Evolutionary conservation across 495 filamentous ascomycete genomes (phyloP).

Genomic region (Aspergillus carlsbadensis): DNA sequence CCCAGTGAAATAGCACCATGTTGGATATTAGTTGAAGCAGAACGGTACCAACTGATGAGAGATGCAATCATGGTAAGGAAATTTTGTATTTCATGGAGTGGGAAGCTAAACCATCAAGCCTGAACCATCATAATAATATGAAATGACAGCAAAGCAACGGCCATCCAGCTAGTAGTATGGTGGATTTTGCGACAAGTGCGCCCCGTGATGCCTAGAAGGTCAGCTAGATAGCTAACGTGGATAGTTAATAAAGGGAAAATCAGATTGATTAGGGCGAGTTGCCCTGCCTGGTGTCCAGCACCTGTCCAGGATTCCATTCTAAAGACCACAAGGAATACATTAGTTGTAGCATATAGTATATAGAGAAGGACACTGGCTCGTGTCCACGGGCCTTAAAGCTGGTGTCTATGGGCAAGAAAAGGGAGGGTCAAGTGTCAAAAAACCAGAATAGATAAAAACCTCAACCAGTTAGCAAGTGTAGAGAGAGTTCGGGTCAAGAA

Average conservation of each 20-base stretch:
- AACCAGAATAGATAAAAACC: conserved; percentile 14
- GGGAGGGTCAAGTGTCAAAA: conserved; percentile 19
- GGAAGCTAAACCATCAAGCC: conserved; percentile 10
- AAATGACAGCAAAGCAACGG: conserved; percentile 11
- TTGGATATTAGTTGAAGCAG: conserved; percentile 4
- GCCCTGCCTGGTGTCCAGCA: conserved; percentile 20
- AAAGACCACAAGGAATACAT: conserved; percentile 23
- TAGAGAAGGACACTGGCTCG: conserved; percentile 18
- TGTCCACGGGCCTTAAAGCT: conserved; percentile 21
- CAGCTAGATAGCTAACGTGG: conserved; percentile 27
- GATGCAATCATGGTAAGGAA: conserved; percentile 21
- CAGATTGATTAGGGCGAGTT: conserved; percentile 22
- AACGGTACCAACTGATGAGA: neutral
- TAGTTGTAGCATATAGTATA: conserved; percentile 17
- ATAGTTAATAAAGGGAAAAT: conserved; percentile 22
- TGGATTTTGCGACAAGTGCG: conserved; percentile 23
- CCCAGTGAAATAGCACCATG: conserved; percentile 19
- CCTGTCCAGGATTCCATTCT: conserved; percentile 5
- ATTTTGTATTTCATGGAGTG: conserved; percentile 11
- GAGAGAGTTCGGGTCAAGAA: neutral
- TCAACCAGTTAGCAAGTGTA: neutral
- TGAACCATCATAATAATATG: conserved; percentile 15
- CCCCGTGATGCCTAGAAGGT: conserved; percentile 24
- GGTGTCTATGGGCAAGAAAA: conserved; percentile 18
- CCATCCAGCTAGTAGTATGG: conserved; percentile 22